Conservation (phyloP, 1,284 basidiomycete species). For the Exobasidium rhododendri region DNA sequence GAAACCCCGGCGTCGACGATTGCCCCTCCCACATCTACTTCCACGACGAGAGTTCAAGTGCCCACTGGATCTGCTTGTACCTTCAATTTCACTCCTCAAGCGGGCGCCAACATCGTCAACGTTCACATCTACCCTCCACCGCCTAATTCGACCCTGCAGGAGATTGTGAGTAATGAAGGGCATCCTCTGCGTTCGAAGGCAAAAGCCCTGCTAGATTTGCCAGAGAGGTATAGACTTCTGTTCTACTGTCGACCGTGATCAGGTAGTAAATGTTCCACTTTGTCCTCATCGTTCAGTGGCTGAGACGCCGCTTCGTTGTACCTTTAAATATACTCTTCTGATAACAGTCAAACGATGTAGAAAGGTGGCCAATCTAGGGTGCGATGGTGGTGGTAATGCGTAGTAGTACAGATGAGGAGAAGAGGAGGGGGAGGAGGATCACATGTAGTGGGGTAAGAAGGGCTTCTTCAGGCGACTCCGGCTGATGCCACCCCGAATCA, state of each 20-base stretch:
- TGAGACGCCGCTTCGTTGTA: too few species aligned
- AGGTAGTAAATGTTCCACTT: too few species aligned
- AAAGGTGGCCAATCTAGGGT: too few species aligned
- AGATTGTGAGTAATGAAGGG: not conserved
- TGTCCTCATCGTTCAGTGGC: too few species aligned
- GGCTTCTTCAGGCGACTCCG: too few species aligned
- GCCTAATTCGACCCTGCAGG: not conserved
- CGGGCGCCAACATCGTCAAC: slow-evolving; percentile 2
- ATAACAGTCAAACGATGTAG: too few species aligned
- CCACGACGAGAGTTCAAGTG: not conserved
- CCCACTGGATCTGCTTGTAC: not conserved
- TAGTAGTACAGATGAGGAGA: too few species aligned
- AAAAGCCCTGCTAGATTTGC: not conserved
- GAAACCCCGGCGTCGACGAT: not conserved
- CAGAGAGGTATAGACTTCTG: slow-evolving; percentile 6
- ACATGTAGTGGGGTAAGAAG: too few species aligned
- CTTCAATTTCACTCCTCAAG: not conserved
- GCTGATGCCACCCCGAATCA: too few species aligned
- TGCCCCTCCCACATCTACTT: not conserved
- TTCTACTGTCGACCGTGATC: not conserved
- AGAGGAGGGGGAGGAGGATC: too few species aligned
- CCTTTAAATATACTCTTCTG: too few species aligned
- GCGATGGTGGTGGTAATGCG: too few species aligned
- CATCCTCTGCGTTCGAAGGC: slow-evolving; percentile 5
- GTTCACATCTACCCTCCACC: not conserved